Evolutionary conservation across 2,329 filamentous ascomycete species (phyloP), one percentile per base, ranked within the genome.

Genomic region (Hymenotorrendiella dingleyae): DNA sequence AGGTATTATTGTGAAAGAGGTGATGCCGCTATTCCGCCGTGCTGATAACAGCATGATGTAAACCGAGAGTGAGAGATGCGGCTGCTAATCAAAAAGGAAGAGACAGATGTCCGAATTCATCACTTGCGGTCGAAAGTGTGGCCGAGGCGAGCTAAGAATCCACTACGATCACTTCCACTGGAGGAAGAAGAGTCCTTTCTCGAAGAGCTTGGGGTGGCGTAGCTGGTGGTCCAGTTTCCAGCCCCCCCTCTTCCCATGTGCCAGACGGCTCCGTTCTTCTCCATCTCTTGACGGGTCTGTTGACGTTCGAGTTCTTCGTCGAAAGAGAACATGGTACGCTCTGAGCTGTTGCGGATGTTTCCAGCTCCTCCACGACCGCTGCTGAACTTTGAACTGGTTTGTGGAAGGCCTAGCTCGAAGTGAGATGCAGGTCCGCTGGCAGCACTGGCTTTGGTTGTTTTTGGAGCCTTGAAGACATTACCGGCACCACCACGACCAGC

Each of bases 211-310:
- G 50, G 34, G 17, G 34, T 34, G 11, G 42, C 24, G 24, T 11
- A 14, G 4, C 3, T 10, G 12, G 32, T 35, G 10, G 51, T 46
- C 21, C 45, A 54, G 48, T 62, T 62, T 4, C 57, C 57, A 3
- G 58, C 59, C 19, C 59, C 59, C 9, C 59, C 59, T 10, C 58
- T 47, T 4, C 59, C 59, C 3, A 61, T 53, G 36, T 59, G 56
- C 42, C 45, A 60, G 5, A 50, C 37, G 4, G 47, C 50, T 7
- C 54, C 53, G 2, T 54, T 42, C 39, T 48, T 54, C 39, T 53
- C 48, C 47, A 47, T 56, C 33, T 46, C 36, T 24, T 60, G 58
- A 17, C 58, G 52, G 19, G 55, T 57, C 16, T 40, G 42, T 42
- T 60, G 54, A 8, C 54, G 51, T 8, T 53, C 52, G 10, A 62